Percentiles rank a stretch among this genome's conserved stretches.
These are phyloP conservation scores for Anthracocystis setariae DNA, from an alignment of 1,284 basidiomycete species.

Conservation along the genomic window DNA sequence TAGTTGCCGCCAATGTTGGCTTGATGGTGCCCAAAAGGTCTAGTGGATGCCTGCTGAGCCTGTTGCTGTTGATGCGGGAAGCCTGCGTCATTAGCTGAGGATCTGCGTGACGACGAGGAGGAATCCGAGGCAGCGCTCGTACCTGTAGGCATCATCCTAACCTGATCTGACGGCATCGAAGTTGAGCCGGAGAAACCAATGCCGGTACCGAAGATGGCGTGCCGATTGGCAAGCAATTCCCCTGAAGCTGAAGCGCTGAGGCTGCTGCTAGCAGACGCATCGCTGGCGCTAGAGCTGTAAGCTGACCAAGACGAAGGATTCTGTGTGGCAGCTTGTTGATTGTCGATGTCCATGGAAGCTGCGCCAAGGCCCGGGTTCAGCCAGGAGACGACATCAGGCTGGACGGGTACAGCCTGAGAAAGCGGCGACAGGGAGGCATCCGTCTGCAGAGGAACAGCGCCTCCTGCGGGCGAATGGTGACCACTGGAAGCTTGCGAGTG, in stretches of 20 bases:
- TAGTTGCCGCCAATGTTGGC: slow-evolving; percentile 13
- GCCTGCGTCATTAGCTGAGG: slow-evolving; percentile 10
- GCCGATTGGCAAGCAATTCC: slow-evolving; percentile 7
- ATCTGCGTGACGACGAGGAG: slow-evolving; percentile 33
- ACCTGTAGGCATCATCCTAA: slow-evolving; percentile 15
- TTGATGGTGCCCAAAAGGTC: slow-evolving; percentile 8
- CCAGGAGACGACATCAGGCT: slow-evolving; percentile 41
- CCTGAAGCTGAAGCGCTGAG: slow-evolving; percentile 10
- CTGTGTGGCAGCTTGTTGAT: slow-evolving; percentile 12
- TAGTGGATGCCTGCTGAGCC: slow-evolving; percentile 9
- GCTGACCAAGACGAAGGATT: slow-evolving; percentile 30
- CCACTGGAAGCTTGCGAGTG: slow-evolving; percentile 43
- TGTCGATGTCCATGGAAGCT: slow-evolving; percentile 35
- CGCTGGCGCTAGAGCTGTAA: slow-evolving; percentile 39
- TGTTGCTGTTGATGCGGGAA: slow-evolving; percentile 26
- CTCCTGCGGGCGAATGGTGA: slow-evolving; percentile 34
- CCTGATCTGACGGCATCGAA: slow-evolving; percentile 7
- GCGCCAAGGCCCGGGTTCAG: slow-evolving; percentile 18
- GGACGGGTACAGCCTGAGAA: slow-evolving; percentile 11
- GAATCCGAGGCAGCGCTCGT: slow-evolving; percentile 30
- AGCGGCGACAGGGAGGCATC: slow-evolving; percentile 31
- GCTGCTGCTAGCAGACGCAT: slow-evolving; percentile 20
- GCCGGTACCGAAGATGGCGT: slow-evolving; percentile 15
- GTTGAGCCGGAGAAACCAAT: slow-evolving; percentile 13
- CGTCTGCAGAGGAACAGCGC: slow-evolving; percentile 20